Conservation (phyloP, 352 stramenopile genomes). For the Phytophthora tubulina region DNA sequence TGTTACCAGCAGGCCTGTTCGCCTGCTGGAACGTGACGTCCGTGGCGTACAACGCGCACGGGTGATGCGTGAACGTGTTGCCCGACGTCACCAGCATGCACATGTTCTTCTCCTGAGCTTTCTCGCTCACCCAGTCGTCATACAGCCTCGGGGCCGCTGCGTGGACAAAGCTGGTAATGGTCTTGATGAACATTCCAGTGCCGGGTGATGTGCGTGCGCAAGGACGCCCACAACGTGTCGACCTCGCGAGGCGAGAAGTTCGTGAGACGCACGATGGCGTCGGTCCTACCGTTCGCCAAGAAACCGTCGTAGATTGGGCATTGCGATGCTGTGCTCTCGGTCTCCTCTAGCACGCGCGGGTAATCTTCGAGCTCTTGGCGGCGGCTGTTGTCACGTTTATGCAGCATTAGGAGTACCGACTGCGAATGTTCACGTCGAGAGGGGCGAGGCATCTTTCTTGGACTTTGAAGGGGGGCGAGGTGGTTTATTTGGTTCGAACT, state of each 20-base stretch:
- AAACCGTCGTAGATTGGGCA: no score
- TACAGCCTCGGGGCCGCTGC: not conserved
- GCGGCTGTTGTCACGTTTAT: no score
- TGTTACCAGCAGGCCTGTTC: not conserved
- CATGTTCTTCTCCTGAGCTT: not conserved
- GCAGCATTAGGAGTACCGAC: no score
- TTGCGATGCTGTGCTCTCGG: no score
- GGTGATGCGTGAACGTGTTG: constrained; percentile 3
- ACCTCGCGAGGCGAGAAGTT: constrained; percentile 4
- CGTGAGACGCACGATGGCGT: no score
- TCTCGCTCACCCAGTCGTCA: not conserved
- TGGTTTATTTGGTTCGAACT: no score
- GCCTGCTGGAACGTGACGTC: constrained; percentile 19
- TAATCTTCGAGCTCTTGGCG: no score
- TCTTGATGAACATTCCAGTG: constrained; percentile 12
- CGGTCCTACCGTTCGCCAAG: no score
- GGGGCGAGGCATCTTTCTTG: no score
- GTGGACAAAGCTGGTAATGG: not conserved
- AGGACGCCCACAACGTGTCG: not conserved
- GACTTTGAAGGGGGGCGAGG: no score
- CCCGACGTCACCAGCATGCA: not conserved
- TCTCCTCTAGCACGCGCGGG: no score
- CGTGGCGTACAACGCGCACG: constrained; percentile 8
- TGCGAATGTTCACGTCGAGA: no score
- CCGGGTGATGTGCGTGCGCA: not conserved